Conservation (phyloP, 2,329 filamentous ascomycete species). For the Fusarium sacchari region DNA sequence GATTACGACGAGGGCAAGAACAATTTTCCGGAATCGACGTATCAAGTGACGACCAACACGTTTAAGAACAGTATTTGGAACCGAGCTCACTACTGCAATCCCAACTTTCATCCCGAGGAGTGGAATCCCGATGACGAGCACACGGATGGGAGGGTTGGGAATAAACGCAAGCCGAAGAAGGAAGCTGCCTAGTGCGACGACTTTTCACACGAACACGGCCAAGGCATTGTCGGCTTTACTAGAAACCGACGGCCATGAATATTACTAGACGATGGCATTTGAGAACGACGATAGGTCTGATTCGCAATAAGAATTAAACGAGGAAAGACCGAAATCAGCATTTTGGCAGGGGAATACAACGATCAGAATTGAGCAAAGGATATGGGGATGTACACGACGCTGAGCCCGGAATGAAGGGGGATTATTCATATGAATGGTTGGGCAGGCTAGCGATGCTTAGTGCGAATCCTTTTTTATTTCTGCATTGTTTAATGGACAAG, state of each 20-base stretch:
- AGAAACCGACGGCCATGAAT: slow-evolving; percentile 2
- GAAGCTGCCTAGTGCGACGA: slow-evolving; percentile 19
- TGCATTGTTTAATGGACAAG: slow-evolving; percentile 32
- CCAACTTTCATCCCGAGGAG: slow-evolving; percentile 59
- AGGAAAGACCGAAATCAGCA: background rate
- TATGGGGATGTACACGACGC: background rate
- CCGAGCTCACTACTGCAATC: slow-evolving; percentile 73
- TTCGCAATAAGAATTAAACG: background rate
- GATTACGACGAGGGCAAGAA: slow-evolving; percentile 62
- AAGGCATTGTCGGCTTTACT: slow-evolving; percentile 4
- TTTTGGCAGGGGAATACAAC: background rate
- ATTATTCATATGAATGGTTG: slow-evolving; percentile 27
- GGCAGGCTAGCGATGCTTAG: slow-evolving; percentile 40
- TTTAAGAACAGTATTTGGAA: slow-evolving; percentile 76
- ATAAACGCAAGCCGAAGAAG: slow-evolving; percentile 42
- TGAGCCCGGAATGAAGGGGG: slow-evolving; percentile 4
- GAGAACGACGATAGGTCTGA: background rate
- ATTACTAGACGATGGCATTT: slow-evolving; percentile 12
- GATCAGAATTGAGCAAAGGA: background rate
- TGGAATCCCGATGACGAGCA: slow-evolving; percentile 55
- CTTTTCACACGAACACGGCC: background rate
- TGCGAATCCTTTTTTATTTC: slow-evolving; percentile 33
- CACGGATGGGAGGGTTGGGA: slow-evolving; percentile 42
- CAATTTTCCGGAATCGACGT: slow-evolving; percentile 57
- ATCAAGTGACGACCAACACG: slow-evolving; percentile 62